These are phyloP conservation scores for Euclidium syriacum DNA, from an alignment of 345 rosid species.

Conservation along the genomic window DNA sequence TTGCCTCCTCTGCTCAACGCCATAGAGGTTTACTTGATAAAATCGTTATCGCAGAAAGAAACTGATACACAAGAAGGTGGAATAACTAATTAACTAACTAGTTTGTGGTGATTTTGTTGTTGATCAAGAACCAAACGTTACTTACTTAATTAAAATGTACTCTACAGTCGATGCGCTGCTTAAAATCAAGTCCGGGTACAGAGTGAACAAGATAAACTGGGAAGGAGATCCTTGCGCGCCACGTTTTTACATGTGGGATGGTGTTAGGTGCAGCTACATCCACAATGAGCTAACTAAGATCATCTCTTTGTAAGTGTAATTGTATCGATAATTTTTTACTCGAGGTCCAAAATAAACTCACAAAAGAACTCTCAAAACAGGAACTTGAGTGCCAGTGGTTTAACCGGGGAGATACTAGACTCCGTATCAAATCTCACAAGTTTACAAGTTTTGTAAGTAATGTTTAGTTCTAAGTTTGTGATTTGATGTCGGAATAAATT, in stretches of 20 bases:
- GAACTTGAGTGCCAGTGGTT: too few relatives aligned
- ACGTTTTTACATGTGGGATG: slow-evolving; percentile 19
- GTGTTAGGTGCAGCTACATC: slow-evolving; percentile 27
- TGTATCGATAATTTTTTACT: too few relatives aligned
- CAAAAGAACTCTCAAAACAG: too few relatives aligned
- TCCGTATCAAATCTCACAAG: too few relatives aligned
- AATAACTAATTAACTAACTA: background rate
- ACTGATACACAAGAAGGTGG: slow-evolving; percentile 20
- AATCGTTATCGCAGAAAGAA: background rate
- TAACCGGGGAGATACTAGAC: too few relatives aligned
- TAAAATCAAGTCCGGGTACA: slow-evolving; percentile 29
- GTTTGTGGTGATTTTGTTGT: background rate
- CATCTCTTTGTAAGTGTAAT: slow-evolving; percentile 41
- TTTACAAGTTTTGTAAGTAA: too few relatives aligned
- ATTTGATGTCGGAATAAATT: too few relatives aligned
- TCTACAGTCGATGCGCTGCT: slow-evolving; percentile 30
- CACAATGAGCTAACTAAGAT: slow-evolving; percentile 13
- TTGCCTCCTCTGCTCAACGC: slow-evolving; percentile 36
- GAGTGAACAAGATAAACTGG: slow-evolving; percentile 21
- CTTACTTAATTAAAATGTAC: background rate
- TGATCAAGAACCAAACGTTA: background rate
- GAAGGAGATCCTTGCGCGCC: slow-evolving; percentile 45
- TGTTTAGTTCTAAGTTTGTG: too few relatives aligned
- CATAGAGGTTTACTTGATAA: slow-evolving; percentile 11
- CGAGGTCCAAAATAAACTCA: too few relatives aligned